These are phyloP conservation scores for Aegilops sharonensis DNA, from an alignment of 176 grass and related monocot genomes.

Conservation along the genomic window DNA sequence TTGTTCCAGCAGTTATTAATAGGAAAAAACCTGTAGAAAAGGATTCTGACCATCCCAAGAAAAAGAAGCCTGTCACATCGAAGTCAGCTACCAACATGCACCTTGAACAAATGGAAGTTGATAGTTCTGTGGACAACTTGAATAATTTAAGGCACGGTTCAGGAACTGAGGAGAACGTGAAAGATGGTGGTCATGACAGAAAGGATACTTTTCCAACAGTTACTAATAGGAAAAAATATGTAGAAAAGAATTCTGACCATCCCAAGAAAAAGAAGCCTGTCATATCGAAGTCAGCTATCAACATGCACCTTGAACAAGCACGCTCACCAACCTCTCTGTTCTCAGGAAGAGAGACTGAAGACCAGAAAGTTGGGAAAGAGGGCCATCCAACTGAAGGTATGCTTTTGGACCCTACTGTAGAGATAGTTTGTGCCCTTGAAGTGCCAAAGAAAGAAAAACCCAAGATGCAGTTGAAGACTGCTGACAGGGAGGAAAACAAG, in stretches of 20 bases:
- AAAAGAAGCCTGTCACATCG: slow-evolving; percentile 32
- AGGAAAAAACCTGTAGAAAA: slow-evolving; percentile 40
- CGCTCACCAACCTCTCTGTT: slow-evolving; percentile 15
- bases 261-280: slow-evolving; percentile 34
- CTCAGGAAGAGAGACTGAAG: slow-evolving; percentile 33
- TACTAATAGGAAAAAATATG: slow-evolving; percentile 48
- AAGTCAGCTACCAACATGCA: slow-evolving; percentile 30
- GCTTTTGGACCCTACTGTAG: slow-evolving; percentile 33
- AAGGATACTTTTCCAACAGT: slow-evolving; percentile 20
- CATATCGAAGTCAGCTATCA: slow-evolving; percentile 31
- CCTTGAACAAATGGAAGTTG: slow-evolving; percentile 34
- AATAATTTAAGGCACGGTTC: slow-evolving; percentile 28
- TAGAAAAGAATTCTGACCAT: slow-evolving; percentile 28
- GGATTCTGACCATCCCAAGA: slow-evolving; percentile 30
- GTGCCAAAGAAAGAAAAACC: slow-evolving; percentile 38
- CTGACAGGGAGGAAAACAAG: slow-evolving; percentile 49
- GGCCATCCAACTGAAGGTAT: slow-evolving; percentile 18
- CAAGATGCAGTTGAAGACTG: slow-evolving; percentile 36
- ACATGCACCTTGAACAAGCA: slow-evolving; percentile 23
- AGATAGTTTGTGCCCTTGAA: slow-evolving; percentile 41
- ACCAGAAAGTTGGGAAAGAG: slow-evolving; percentile 38
- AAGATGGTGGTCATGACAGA: slow-evolving; percentile 31
- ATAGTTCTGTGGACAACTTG: slow-evolving; percentile 33
- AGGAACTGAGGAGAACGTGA: slow-evolving; percentile 24
- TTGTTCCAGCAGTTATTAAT: slow-evolving; percentile 33